phyloP scores from a whole-genome alignment of 495 filamentous ascomycete genomes.

The Glonium stellatum region DNA sequence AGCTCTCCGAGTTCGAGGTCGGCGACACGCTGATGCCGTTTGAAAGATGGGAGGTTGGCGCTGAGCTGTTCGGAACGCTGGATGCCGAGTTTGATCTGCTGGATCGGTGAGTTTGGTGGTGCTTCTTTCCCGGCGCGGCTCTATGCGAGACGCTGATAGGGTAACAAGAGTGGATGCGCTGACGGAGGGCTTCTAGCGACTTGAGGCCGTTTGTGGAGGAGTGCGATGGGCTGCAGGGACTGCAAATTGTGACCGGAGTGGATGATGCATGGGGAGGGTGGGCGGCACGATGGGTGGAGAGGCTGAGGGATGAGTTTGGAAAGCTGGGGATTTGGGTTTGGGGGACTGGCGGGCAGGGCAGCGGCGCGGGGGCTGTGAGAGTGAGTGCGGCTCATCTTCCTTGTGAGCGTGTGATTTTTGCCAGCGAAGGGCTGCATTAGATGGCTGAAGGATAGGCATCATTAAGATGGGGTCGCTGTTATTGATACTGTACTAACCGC shows the following conservation, averaged over 20 bases:
- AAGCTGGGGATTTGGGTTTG: constrained; percentile 82
- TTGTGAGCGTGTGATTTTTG: neutral
- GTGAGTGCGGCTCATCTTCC: constrained; percentile 40
- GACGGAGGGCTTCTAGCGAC: constrained; percentile 46
- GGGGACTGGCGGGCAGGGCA: constrained; percentile 59
- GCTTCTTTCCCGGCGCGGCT: neutral
- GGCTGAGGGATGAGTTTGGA: constrained; percentile 80
- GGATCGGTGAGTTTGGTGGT: constrained; percentile 40
- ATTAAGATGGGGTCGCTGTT: no score
- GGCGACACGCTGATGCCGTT: constrained; percentile 72
- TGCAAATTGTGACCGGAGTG: constrained; percentile 70
- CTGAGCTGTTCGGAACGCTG: constrained; percentile 72
- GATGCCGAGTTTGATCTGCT: constrained; percentile 82
- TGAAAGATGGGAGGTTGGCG: constrained; percentile 70
- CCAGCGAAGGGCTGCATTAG: no score
- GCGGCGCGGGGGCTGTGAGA: constrained; percentile 44
- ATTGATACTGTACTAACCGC: no score
- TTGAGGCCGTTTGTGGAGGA: constrained; percentile 82
- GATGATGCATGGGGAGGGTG: constrained; percentile 97
- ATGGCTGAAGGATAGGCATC: no score
- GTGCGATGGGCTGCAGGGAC: constrained; percentile 81
- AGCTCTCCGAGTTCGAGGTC: constrained; percentile 67
- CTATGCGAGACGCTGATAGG: no score
- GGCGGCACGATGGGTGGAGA: constrained; percentile 67
- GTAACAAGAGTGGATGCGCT: no score